Conservation (phyloP, 208 protist genomes). For the Leishmania braziliensis region DNA sequence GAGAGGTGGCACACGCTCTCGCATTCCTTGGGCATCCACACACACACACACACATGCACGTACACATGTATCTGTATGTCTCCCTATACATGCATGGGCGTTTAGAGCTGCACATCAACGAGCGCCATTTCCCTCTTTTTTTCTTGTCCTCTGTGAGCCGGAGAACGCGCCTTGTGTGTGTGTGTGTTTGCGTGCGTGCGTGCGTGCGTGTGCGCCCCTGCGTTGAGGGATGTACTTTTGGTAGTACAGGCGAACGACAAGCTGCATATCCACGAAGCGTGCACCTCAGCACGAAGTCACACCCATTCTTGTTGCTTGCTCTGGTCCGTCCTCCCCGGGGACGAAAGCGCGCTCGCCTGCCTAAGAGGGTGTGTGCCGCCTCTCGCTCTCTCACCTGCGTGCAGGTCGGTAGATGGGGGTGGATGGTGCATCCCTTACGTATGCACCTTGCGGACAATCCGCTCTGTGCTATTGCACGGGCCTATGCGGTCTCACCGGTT, state of each 20-base stretch:
- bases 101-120: neutral
- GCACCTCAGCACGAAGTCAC: neutral
- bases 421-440: neutral
- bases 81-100: too few species aligned
- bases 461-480: too few species aligned
- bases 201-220: neutral
- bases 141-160: slow-evolving; percentile 1
- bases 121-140: neutral
- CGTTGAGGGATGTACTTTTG: neutral
- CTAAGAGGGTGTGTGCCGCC: neutral
- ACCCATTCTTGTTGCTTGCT: neutral
- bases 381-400: neutral
- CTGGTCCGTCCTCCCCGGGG: neutral
- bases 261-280: too few species aligned
- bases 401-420: neutral
- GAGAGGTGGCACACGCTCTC: neutral
- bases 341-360: neutral
- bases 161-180: neutral
- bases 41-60: neutral
- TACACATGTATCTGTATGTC: neutral
- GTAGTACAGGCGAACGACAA: neutral
- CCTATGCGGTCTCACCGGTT: neutral
- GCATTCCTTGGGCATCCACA: neutral
- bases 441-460: neutral
- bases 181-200: neutral